Conservation (phyloP, 768 basidiomycete species). For the Erythrobasidium yunnanense region DNA sequence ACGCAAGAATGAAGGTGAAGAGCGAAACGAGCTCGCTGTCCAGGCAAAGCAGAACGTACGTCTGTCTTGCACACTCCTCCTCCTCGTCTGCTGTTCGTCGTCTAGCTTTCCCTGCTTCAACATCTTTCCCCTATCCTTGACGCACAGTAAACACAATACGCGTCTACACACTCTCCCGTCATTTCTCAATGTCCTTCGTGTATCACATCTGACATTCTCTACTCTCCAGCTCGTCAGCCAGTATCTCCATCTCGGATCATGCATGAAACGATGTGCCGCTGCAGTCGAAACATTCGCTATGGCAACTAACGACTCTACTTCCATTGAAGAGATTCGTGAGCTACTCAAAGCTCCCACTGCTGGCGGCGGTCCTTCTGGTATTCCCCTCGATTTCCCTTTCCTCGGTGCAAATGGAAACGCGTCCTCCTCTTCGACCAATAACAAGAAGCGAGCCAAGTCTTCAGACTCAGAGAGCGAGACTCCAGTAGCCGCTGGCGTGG, state of each 20-base stretch:
- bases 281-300: conserved; percentile 15
- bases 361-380: conserved; percentile 1
- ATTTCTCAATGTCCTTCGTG: background rate
- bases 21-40: background rate
- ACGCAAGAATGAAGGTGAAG: background rate
- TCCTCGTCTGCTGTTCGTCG: background rate
- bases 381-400: conserved; percentile 7
- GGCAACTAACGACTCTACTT: conserved; percentile 1
- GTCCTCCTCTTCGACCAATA: background rate
- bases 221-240: conserved; percentile 14
- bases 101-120: background rate
- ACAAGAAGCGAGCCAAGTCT: conserved; percentile 6
- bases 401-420: background rate
- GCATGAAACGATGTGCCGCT: conserved; percentile 4
- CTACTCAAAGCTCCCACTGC: conserved; percentile 8
- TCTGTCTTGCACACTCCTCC: background rate
- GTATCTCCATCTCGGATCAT: conserved; percentile 21
- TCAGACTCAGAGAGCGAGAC: conserved; percentile 2
- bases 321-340: background rate
- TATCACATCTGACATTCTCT: background rate
- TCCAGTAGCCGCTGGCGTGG: background rate
- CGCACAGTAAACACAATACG: background rate
- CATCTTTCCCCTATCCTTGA: background rate
- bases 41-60: conserved; percentile 8
- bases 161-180: background rate